Evolutionary conservation across 2,329 filamentous ascomycete species (phyloP).

Genomic region (Ophiosphaerella korrae): DNA sequence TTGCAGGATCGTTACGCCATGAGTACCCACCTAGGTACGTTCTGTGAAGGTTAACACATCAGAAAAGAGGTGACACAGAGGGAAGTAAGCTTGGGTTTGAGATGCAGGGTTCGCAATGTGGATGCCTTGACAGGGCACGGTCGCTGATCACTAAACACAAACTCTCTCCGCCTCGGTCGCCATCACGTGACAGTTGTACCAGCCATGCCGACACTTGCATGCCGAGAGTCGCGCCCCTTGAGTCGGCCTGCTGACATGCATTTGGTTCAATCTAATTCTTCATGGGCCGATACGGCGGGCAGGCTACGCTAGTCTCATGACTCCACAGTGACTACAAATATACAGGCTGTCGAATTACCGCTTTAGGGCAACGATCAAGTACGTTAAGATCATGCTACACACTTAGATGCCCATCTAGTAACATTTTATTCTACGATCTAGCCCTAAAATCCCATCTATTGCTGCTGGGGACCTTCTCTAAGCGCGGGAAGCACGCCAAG

Average conservation of each 20-base stretch:
- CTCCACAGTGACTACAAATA: not conserved
- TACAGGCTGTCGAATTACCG: not conserved
- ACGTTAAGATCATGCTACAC: not conserved
- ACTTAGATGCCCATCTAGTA: not conserved
- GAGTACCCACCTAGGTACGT: no score
- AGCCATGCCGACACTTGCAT: not conserved
- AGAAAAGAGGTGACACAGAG: no score
- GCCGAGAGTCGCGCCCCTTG: not conserved
- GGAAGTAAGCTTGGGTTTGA: no score
- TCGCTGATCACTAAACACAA: not conserved
- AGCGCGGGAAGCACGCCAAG: constrained; percentile 15
- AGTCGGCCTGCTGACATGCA: not conserved
- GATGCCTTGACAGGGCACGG: no score
- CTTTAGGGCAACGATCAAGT: not conserved
- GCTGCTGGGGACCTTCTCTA: constrained; percentile 10
- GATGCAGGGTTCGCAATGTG: no score
- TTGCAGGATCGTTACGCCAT: no score
- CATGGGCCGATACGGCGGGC: no score
- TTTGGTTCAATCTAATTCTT: not conserved
- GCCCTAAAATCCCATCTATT: not conserved
- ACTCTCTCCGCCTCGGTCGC: not conserved
- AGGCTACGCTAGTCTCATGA: not conserved
- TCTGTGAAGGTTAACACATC: no score
- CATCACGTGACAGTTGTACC: not conserved
- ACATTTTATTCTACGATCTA: no score